These are phyloP conservation scores for Cordyceps cateniannulata DNA, from an alignment of 2,329 filamentous ascomycete species.

Conservation along the genomic window DNA sequence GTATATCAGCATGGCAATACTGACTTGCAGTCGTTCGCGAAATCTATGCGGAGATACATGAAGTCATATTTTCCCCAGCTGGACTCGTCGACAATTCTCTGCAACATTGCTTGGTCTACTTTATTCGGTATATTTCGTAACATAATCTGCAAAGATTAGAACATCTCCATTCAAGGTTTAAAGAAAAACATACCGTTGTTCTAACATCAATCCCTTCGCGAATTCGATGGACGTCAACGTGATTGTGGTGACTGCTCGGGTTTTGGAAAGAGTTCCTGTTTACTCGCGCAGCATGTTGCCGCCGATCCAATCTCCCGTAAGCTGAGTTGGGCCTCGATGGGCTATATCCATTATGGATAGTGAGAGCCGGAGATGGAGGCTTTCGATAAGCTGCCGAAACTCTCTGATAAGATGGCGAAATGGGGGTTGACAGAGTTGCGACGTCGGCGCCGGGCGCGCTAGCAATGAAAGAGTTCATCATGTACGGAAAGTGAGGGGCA, in stretches of 20 bases:
- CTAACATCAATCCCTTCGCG: conserved; percentile 63
- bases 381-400: conserved; percentile 25
- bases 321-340: conserved; percentile 32
- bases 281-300: conserved; percentile 43
- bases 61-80: conserved; percentile 86
- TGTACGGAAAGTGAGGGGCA: conserved; percentile 22
- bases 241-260: conserved; percentile 49
- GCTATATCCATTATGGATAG: conserved; percentile 31
- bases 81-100: conserved; percentile 70
- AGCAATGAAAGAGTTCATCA: conserved; percentile 22
- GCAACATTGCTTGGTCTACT: conserved; percentile 70
- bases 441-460: conserved; percentile 11
- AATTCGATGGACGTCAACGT: conserved; percentile 56
- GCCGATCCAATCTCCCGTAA: conserved; percentile 35
- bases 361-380: conserved; percentile 29
- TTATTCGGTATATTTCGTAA: conserved; percentile 91
- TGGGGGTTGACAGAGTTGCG: conserved; percentile 23
- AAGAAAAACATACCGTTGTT: conserved; percentile 54
- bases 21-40: conserved; percentile 77
- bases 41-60: conserved; percentile 88
- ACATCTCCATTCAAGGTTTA: background rate
- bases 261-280: conserved; percentile 41
- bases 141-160: conserved; percentile 62
- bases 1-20: background rate
- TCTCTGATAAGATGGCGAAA: conserved; percentile 25